phyloP scores from a whole-genome alignment of 2,329 filamentous ascomycete species.

The Penicillium sp. region DNA sequence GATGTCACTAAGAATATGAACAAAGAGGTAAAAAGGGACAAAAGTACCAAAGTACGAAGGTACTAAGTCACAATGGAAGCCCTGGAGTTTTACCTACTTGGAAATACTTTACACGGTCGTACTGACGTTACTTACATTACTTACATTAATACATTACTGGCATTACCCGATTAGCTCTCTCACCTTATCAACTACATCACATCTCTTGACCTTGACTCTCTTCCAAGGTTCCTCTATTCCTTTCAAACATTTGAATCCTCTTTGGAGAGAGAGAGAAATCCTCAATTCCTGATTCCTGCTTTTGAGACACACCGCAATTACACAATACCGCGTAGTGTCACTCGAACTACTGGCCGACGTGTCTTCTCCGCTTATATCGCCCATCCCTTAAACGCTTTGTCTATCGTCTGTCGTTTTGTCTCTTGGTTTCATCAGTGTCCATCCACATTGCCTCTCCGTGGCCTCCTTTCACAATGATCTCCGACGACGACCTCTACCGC shows the following conservation, averaged over 20 bases:
- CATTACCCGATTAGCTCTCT: not conserved
- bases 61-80: not conserved
- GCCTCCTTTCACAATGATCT: conserved; percentile 69
- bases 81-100: too few species aligned
- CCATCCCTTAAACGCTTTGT: not conserved
- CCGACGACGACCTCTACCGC: conserved; percentile 85
- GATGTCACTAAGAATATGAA: not conserved
- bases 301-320: not conserved
- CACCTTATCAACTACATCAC: not conserved
- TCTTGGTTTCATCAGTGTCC: not conserved
- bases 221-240: not conserved
- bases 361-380: conserved; percentile 4
- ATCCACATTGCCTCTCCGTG: not conserved
- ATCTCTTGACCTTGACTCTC: not conserved
- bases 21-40: not conserved
- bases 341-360: conserved; percentile 3
- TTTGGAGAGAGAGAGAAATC: too few species aligned
- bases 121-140: not conserved
- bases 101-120: not conserved
- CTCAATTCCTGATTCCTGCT: not conserved
- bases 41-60: not conserved
- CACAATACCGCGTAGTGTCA: not conserved
- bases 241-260: not conserved
- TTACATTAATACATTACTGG: not conserved
- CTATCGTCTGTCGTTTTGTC: not conserved